phyloP scores from a whole-genome alignment of 2,329 filamentous ascomycete genomes.

The Claviceps pazoutovae region DNA sequence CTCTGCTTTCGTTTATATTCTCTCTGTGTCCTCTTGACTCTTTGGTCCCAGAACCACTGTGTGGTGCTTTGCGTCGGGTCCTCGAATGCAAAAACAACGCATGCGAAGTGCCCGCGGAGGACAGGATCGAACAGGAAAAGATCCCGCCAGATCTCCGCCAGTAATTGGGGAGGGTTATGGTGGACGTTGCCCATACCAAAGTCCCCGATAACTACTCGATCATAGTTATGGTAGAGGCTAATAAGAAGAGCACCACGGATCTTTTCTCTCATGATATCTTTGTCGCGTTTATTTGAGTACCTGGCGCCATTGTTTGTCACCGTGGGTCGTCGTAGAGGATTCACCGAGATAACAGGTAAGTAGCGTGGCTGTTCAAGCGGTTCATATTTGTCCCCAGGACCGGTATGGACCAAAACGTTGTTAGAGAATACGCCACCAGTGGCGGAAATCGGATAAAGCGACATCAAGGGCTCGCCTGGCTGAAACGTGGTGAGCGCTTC shows the following conservation, averaged over 20 bases:
- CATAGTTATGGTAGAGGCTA: constrained; percentile 46
- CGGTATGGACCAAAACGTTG: constrained; percentile 58
- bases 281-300: constrained; percentile 60
- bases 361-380: constrained; percentile 39
- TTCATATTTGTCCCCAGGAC: constrained; percentile 52
- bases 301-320: constrained; percentile 51
- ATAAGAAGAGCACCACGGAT: constrained; percentile 58
- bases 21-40: constrained; percentile 35
- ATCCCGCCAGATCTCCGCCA: constrained; percentile 53
- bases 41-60: constrained; percentile 39
- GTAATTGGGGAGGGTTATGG: constrained; percentile 49
- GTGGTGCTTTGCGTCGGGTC: constrained; percentile 38
- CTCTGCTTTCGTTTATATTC: constrained; percentile 15
- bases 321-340: constrained; percentile 60
- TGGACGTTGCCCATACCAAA: constrained; percentile 51
- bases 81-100: constrained; percentile 52
- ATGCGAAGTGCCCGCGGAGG: constrained; percentile 45
- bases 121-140: constrained; percentile 48
- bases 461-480: constrained; percentile 26
- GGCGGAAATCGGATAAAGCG: constrained; percentile 58
- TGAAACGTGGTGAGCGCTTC: constrained; percentile 51
- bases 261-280: constrained; percentile 58
- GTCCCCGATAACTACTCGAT: constrained; percentile 46
- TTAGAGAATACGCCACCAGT: constrained; percentile 57
- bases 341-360: constrained; percentile 58